Base-by-base conservation (phyloP, 2,329 filamentous ascomycete species). In the Nemania sp. region DNA sequence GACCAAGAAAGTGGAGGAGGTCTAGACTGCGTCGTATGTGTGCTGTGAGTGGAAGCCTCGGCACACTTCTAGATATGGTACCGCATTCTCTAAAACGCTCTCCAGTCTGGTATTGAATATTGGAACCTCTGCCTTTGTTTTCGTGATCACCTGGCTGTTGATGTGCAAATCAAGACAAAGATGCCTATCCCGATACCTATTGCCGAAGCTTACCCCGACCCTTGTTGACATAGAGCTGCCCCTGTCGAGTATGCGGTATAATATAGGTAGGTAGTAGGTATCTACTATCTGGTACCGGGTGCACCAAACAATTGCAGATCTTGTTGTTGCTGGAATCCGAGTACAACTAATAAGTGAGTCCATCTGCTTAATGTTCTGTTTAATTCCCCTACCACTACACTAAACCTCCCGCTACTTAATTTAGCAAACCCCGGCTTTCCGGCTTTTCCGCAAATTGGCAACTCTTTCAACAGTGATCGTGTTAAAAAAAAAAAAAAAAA, bases 381-480 rank as follows among this genome's bases (percentile, higher is more conserved):
- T 7, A 7, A 29, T 29, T 29, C 7, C 4, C 25, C 7, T 29
- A 7, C 25, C 25, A 7, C 7, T 29, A 7, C 25, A 4, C 25
- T 29, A 29, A 29, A 29, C 4, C 25, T 7, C 25, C 25, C 25
- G 25, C 25, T 4, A 29, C 25, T 29, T 4, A 7, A 29, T 29
- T 7, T 29, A 29, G 17, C 20, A 15, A n/a, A 43, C 58, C 58
- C 58, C 48, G 29, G 35, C 34, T 15, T 48, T 12, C 7, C 39
- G 17, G 35, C 35, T 39, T 46, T 32, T 35, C 45, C 32, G 54
- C 57, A 60, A 61, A 58, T 58, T 18, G n/a, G 40, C 4, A 21
- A 13, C 45, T 12, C 34, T 25, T 15, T 29, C 25, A 10, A 34
- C 32, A 47, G 12, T 11, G 25, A 29, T 29, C 25, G 3, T n/a